A percentile compares a stretch with the other conserved stretches of the same genome.
Conservation (phyloP, 306 rosid genomes). For the Medicago lupulina region DNA sequence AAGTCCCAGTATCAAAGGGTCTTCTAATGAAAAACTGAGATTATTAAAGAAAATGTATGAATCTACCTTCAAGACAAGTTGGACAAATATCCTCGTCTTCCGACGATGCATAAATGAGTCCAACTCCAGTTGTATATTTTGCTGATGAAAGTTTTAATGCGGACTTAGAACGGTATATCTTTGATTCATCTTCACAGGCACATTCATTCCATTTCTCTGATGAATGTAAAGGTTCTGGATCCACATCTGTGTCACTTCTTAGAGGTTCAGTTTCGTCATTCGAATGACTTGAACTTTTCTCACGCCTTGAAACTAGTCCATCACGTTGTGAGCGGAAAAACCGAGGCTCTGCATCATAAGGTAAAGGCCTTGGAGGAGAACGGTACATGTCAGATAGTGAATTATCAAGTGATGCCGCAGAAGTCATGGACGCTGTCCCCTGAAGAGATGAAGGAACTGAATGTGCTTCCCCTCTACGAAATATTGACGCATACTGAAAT, state of each 20-base stretch:
- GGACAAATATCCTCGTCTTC: conserved; percentile 98
- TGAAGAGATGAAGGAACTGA: conserved; percentile 81
- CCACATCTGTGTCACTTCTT: conserved; percentile 69
- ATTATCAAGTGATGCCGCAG: conserved; percentile 78
- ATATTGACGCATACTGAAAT: conserved; percentile 78
- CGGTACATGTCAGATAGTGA: conserved; percentile 86
- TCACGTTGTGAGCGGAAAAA: conserved; percentile 76
- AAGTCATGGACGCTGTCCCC: conserved; percentile 77
- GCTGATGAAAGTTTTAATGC: conserved; percentile 64
- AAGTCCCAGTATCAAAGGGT: background rate
- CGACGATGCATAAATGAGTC: conserved; percentile 58
- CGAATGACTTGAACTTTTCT: conserved; percentile 87
- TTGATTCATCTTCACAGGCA: conserved; percentile 75
- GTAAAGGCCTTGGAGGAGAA: conserved; percentile 97
- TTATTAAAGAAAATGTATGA: conserved; percentile 15
- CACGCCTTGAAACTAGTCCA: conserved; percentile 84
- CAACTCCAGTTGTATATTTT: conserved; percentile 62
- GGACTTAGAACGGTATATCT: conserved; percentile 69
- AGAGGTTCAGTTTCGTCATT: conserved; percentile 93
- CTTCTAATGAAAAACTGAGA: conserved; percentile 14
- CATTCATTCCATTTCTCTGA: conserved; percentile 81
- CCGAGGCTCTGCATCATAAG: conserved; percentile 87
- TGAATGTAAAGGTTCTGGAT: conserved; percentile 63
- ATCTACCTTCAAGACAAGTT: conserved; percentile 94
- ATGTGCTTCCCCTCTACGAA: conserved; percentile 81